These are phyloP conservation scores for Nemania diffusa DNA, from an alignment of 2,329 filamentous ascomycete genomes.

Conservation along the genomic window DNA sequence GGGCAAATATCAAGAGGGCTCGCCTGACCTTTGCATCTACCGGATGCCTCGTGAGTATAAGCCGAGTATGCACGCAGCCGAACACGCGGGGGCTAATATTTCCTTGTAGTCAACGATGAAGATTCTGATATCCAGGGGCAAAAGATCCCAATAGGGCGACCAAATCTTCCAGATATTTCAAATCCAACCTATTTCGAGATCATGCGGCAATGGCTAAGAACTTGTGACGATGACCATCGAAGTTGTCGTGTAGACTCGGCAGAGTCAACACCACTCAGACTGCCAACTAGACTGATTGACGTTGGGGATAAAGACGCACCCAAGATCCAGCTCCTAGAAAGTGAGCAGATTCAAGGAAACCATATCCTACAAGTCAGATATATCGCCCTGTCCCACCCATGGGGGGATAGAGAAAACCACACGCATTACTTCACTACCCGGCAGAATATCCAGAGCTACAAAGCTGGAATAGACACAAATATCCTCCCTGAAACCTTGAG, in stretches of 20 bases:
- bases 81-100: background rate
- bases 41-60: constrained; percentile 13
- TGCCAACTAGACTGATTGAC: constrained; percentile 35
- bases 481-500: constrained; percentile 34
- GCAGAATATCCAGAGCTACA: constrained; percentile 8
- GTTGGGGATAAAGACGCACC: constrained; percentile 1
- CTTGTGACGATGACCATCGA: constrained; percentile 31
- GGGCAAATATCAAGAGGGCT: background rate
- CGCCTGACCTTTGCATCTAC: constrained; percentile 13
- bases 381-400: constrained; percentile 39
- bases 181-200: constrained; percentile 26
- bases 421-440: constrained; percentile 19
- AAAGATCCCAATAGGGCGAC: constrained; percentile 13
- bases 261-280: background rate
- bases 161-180: background rate
- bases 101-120: background rate
- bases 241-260: background rate
- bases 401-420: constrained; percentile 38
- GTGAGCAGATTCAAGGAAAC: background rate
- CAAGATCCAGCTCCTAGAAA: constrained; percentile 20
- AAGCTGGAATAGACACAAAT: constrained; percentile 19
- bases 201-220: constrained; percentile 28
- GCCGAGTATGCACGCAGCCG: background rate
- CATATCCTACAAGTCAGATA: constrained; percentile 22
- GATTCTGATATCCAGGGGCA: background rate